phyloP scores from a whole-genome alignment of 2,329 filamentous ascomycete genomes.

The Geosmithia putterillii region DNA sequence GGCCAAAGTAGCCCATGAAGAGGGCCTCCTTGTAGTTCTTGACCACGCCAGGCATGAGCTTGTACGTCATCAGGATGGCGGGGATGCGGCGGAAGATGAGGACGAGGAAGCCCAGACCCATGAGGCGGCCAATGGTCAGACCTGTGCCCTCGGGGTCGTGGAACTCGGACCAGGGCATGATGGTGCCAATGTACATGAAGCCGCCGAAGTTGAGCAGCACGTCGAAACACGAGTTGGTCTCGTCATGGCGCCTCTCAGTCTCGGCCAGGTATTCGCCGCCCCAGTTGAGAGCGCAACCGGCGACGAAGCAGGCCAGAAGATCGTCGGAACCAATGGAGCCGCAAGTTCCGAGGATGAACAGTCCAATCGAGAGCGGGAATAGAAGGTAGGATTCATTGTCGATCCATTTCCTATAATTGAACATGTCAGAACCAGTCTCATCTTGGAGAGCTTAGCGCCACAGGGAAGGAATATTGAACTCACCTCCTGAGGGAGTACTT shows the following conservation, averaged over 20 bases:
- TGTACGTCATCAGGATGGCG: constrained; percentile 39
- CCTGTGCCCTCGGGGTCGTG: constrained; percentile 38
- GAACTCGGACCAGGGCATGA: constrained; percentile 44
- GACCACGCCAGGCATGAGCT: constrained; percentile 38
- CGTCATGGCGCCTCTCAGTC: constrained; percentile 42
- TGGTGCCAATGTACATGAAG: constrained; percentile 46
- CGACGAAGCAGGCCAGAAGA: constrained; percentile 47
- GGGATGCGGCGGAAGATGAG: constrained; percentile 44
- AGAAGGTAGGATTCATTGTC: constrained; percentile 41
- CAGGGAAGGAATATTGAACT: neutral
- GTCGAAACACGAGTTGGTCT: constrained; percentile 46
- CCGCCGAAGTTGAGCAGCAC: constrained; percentile 47
- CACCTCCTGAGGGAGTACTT: constrained; percentile 25
- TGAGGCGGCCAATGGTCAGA: constrained; percentile 34
- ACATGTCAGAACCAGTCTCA: too few species aligned
- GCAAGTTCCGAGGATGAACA: constrained; percentile 45
- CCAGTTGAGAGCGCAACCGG: constrained; percentile 49
- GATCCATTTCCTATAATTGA: constrained; percentile 26
- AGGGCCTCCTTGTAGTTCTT: constrained; percentile 44
- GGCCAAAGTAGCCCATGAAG: constrained; percentile 59
- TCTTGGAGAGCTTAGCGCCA: too few species aligned
- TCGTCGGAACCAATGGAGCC: constrained; percentile 47
- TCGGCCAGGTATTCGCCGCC: constrained; percentile 46
- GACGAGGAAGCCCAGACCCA: constrained; percentile 38
- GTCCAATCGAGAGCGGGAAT: constrained; percentile 36